Conservation (phyloP, 495 filamentous ascomycete species). For the Penicillium odoratum region DNA sequence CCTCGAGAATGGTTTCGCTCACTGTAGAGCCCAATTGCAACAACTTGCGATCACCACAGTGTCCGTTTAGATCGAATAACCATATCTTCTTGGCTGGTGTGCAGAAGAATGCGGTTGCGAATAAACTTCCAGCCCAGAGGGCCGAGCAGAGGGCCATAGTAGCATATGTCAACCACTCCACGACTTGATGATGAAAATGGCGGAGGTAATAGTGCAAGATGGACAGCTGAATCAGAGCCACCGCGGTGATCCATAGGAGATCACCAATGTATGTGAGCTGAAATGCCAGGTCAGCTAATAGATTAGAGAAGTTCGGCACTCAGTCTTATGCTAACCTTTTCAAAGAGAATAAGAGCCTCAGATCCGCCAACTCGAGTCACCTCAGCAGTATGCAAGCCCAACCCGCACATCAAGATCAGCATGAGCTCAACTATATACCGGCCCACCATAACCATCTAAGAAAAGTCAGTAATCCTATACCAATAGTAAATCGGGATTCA, state of each 20-base stretch:
- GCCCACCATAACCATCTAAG: constrained; percentile 20
- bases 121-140: constrained; percentile 18
- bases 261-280: constrained; percentile 26
- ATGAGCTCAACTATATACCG: constrained; percentile 24
- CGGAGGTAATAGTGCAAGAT: constrained; percentile 24
- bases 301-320: background rate
- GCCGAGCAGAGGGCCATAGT: constrained; percentile 16
- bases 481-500: background rate
- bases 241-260: constrained; percentile 19
- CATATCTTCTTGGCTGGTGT: constrained; percentile 18
- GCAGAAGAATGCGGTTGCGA: constrained; percentile 25
- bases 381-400: constrained; percentile 22
- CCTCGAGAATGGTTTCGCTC: constrained; percentile 15
- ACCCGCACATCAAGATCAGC: constrained; percentile 20
- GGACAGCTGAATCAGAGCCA: constrained; percentile 21
- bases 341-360: background rate
- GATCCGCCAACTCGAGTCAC: constrained; percentile 3
- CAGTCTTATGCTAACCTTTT: background rate
- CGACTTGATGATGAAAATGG: constrained; percentile 10
- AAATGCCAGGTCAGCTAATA: background rate
- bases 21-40: constrained; percentile 15
- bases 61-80: constrained; percentile 10
- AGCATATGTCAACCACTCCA: constrained; percentile 14
- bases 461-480: background rate
- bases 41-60: constrained; percentile 19